Percentiles rank a stretch among this genome's conserved stretches.
phyloP scores from a whole-genome alignment of 179 eudicot species.

The Gypsophila paniculata region DNA sequence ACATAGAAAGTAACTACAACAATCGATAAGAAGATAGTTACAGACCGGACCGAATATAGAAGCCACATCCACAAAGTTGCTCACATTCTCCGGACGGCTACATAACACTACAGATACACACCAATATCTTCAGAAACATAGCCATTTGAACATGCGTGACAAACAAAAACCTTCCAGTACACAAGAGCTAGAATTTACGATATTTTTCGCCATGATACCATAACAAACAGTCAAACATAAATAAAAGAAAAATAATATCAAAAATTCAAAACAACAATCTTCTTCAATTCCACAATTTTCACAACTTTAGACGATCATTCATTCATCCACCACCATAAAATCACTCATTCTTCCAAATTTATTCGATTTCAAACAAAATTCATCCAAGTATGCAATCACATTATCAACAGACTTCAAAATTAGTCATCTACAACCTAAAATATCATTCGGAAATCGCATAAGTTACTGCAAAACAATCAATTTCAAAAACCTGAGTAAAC shows the following conservation, averaged over 20 bases:
- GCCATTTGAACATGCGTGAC: background rate
- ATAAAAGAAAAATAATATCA: background rate
- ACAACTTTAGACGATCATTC: too few relatives aligned
- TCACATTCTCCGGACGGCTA: conserved; percentile 78
- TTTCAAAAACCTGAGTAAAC: conserved; percentile 51
- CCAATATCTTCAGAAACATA: conserved; percentile 7
- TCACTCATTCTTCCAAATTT: background rate
- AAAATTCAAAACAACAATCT: background rate
- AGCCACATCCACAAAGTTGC: conserved; percentile 68
- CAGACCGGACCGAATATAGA: conserved; percentile 72
- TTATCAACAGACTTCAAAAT: background rate
- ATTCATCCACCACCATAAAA: background rate
- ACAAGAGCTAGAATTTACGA: background rate
- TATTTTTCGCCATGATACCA: background rate
- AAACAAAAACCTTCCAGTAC: background rate
- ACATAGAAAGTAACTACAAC: background rate
- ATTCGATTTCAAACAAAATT: background rate
- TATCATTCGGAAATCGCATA: too few relatives aligned
- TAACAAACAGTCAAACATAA: conserved; percentile 15
- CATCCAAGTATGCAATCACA: background rate
- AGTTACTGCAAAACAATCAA: background rate
- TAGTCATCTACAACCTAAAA: background rate
- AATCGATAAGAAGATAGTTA: conserved; percentile 10
- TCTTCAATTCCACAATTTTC: background rate
- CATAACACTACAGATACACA: conserved; percentile 49